Conservation (phyloP, 1,284 basidiomycete species). For the Golubevia pallescens region DNA sequence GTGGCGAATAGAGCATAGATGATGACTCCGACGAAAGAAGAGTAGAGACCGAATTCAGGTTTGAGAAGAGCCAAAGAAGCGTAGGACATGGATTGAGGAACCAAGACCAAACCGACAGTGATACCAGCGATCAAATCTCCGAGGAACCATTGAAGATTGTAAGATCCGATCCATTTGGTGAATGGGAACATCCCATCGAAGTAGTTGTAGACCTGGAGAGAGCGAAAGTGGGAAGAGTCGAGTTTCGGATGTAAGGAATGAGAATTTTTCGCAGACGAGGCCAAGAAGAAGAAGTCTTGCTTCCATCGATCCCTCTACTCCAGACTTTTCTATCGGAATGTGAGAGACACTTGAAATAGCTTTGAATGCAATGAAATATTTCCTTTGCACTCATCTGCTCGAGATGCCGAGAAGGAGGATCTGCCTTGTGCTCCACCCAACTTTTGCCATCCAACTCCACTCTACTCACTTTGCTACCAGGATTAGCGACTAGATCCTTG, state of each 20-base stretch:
- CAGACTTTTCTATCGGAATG: too few relatives aligned
- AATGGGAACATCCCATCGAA: slow-evolving; percentile 61
- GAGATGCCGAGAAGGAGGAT: too few relatives aligned
- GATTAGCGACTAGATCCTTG: slow-evolving; percentile 27
- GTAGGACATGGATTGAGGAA: slow-evolving; percentile 62
- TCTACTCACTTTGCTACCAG: slow-evolving; percentile 17
- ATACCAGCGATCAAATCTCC: slow-evolving; percentile 65
- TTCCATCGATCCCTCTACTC: too few relatives aligned
- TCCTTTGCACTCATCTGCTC: too few relatives aligned
- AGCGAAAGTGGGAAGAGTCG: too few relatives aligned
- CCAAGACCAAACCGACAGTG: slow-evolving; percentile 64
- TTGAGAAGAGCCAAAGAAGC: slow-evolving; percentile 49
- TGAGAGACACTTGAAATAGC: too few relatives aligned
- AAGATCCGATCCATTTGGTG: slow-evolving; percentile 62
- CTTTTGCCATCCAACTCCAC: background rate
- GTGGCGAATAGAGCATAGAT: slow-evolving; percentile 53
- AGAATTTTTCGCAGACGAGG: too few relatives aligned
- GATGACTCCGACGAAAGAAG: slow-evolving; percentile 84
- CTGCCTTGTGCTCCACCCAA: background rate
- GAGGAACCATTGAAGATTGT: slow-evolving; percentile 61
- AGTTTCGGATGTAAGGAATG: too few relatives aligned
- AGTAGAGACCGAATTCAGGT: slow-evolving; percentile 90
- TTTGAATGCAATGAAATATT: too few relatives aligned
- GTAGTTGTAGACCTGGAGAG: slow-evolving; percentile 27
- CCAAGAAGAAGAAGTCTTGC: too few relatives aligned